Conservation (phyloP, 345 rosid species). For the Citrus medica region DNA sequence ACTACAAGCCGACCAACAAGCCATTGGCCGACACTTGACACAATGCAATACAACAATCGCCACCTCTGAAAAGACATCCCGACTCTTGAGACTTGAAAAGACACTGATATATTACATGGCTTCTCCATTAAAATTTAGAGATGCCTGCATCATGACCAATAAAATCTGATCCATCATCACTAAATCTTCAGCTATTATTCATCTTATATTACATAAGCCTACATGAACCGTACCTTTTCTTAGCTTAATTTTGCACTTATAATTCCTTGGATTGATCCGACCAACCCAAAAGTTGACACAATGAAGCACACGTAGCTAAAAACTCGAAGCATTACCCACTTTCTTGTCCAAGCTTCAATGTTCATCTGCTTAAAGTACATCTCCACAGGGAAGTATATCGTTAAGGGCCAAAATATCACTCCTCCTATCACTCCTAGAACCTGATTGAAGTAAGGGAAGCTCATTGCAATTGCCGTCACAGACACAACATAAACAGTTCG, state of each 20-base stretch:
- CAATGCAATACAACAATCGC: background rate
- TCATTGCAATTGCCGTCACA: constrained; percentile 42
- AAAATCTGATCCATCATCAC: background rate
- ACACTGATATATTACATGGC: background rate
- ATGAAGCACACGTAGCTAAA: constrained; percentile 44
- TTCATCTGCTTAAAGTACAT: constrained; percentile 64
- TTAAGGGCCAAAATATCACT: constrained; percentile 69
- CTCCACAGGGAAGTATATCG: constrained; percentile 73
- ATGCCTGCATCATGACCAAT: background rate
- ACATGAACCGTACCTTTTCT: background rate
- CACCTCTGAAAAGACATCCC: background rate
- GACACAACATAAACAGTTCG: constrained; percentile 49
- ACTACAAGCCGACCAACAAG: background rate
- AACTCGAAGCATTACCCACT: constrained; percentile 49
- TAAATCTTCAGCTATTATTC: background rate
- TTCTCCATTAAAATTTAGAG: constrained; percentile 3
- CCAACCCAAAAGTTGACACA: constrained; percentile 36
- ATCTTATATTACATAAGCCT: background rate
- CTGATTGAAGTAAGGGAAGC: constrained; percentile 87
- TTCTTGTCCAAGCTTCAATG: constrained; percentile 40
- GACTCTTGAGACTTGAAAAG: background rate
- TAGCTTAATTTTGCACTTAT: constrained; percentile 44
- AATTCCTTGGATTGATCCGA: constrained; percentile 65
- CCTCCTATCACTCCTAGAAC: constrained; percentile 74
- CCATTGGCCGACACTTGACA: background rate